Conservation (phyloP, 179 eudicot genomes). For the Carnegiea gigantea region DNA sequence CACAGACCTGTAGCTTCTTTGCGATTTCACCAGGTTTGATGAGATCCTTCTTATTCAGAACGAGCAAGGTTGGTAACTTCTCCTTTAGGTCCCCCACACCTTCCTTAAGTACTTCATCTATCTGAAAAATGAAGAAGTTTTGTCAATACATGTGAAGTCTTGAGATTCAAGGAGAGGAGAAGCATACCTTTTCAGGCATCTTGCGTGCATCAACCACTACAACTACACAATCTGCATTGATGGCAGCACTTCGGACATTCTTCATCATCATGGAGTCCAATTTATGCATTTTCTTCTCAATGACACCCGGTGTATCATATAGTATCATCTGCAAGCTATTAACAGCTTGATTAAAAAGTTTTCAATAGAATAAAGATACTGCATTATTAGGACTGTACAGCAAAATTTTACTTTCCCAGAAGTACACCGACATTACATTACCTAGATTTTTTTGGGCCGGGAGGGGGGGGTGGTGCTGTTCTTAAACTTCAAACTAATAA, state of each 20-base stretch:
- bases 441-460: not conserved
- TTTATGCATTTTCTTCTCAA: conserved; percentile 92
- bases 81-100: conserved; percentile 64
- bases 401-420: not conserved
- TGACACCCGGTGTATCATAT: conserved; percentile 97
- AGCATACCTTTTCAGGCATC: conserved; percentile 65
- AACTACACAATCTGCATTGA: conserved; percentile 86
- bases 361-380: not conserved
- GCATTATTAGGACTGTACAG: not conserved
- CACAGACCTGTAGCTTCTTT: conserved; percentile 72
- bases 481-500: not conserved
- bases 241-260: conserved; percentile 85
- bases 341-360: conserved; percentile 29
- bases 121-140: conserved; percentile 34
- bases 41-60: conserved; percentile 91
- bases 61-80: conserved; percentile 73
- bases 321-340: conserved; percentile 77
- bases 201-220: conserved; percentile 93
- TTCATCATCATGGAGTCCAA: conserved; percentile 98
- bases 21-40: conserved; percentile 98
- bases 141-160: conserved; percentile 6
- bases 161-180: not conserved
- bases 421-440: no score
- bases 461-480: not conserved
- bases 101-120: conserved; percentile 75